phyloP scores from a whole-genome alignment of 139 green algal species.

The Coelastrella sp. region DNA sequence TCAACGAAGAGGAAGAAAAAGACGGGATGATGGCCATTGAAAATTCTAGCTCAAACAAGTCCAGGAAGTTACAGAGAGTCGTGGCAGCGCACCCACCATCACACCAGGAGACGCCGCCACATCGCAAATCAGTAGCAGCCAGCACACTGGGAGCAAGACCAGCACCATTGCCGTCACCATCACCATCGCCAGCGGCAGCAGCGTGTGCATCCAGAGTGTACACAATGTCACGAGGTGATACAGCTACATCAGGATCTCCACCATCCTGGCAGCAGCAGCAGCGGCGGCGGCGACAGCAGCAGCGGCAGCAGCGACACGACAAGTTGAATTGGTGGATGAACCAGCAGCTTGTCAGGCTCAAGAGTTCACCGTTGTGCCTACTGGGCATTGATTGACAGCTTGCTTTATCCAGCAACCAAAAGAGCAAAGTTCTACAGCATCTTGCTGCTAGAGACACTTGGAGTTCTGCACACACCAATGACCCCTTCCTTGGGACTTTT shows the following conservation, averaged over 20 bases:
- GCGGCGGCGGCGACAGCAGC: conserved; percentile 4
- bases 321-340: background rate
- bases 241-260: conserved; percentile 89
- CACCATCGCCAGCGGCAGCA: conserved; percentile 24
- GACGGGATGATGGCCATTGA: too few species aligned
- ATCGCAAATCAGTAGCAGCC: conserved; percentile 76
- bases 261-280: conserved; percentile 73
- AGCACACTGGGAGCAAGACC: conserved; percentile 45
- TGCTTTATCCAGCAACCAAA: too few species aligned
- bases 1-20: too few species aligned
- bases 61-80: too few species aligned
- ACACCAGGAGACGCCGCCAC: conserved; percentile 89
- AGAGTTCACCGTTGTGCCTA: background rate
- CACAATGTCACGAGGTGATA: conserved; percentile 93
- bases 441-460: background rate
- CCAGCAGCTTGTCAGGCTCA: background rate
- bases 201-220: conserved; percentile 74
- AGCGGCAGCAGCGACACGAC: background rate
- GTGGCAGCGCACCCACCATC: conserved; percentile 48
- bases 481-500: too few species aligned
- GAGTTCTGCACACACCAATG: too few species aligned
- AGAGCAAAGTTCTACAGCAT: too few species aligned
- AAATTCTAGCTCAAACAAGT: too few species aligned
- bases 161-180: background rate
- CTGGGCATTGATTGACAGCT: too few species aligned